These are phyloP conservation scores for Whalleya microplaca DNA, from an alignment of 2,329 filamentous ascomycete species.

Conservation along the genomic window DNA sequence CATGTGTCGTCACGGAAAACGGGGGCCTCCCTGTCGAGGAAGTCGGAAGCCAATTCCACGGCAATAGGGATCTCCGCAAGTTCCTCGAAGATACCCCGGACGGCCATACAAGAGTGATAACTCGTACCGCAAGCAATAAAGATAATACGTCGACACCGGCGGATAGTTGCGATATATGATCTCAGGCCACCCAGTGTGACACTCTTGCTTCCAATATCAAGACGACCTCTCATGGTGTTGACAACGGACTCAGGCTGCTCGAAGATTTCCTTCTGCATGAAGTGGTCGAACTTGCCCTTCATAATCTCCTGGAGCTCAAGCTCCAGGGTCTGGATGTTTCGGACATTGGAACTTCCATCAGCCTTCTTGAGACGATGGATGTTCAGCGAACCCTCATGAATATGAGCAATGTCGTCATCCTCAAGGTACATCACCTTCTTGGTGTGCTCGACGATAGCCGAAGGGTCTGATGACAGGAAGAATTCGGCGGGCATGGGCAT, in stretches of 20 bases:
- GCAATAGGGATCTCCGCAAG: constrained; percentile 96
- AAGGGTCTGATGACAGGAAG: constrained; percentile 98
- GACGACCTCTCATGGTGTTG: constrained; percentile 99
- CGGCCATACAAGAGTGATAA: constrained; percentile 99
- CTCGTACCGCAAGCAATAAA: constrained; percentile 99
- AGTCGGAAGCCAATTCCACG: constrained; percentile 96
- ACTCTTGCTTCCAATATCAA: constrained; percentile 90
- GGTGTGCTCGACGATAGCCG: constrained; percentile 98
- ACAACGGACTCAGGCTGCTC: constrained; percentile 99
- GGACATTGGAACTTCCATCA: constrained; percentile 94
- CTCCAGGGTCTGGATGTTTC: constrained; percentile 97
- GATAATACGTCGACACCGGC: constrained; percentile 94
- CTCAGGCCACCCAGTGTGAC: constrained; percentile 95
- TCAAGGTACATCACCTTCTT: constrained; percentile 99
- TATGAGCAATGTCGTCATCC: constrained; percentile 99
- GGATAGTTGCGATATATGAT: constrained; percentile 95
- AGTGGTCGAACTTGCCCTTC: constrained; percentile 99
- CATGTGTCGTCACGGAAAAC: constrained; percentile 99
- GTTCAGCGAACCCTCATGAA: constrained; percentile 98
- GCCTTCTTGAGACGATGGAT: constrained; percentile 98
- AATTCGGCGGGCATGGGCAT: constrained; percentile 98
- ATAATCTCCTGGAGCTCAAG: constrained; percentile 99
- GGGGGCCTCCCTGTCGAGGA: constrained; percentile 93
- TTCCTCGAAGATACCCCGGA: constrained; percentile 97
- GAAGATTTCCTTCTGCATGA: constrained; percentile 99